phyloP scores from a whole-genome alignment of 345 rosid species.

The Citrus trifoliata region DNA sequence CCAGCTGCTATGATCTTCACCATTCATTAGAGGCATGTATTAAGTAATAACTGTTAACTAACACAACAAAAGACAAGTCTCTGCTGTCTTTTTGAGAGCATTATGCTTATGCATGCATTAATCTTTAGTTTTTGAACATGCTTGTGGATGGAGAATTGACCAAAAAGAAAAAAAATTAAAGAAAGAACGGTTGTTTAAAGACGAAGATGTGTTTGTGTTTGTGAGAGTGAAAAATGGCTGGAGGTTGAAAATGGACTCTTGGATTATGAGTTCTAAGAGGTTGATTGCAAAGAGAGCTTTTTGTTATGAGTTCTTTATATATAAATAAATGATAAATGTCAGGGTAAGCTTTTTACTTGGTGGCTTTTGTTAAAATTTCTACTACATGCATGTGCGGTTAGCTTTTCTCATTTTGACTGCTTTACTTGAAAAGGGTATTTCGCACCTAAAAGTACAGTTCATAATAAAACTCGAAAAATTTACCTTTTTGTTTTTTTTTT shows the following conservation, averaged over 20 bases:
- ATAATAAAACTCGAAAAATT: no score
- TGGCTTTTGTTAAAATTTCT: background rate
- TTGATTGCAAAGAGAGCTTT: background rate
- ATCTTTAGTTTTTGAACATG: background rate
- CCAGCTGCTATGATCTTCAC: slow-evolving; percentile 16
- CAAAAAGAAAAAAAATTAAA: background rate
- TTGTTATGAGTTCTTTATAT: background rate
- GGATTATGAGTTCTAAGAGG: background rate
- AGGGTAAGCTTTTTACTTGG: background rate
- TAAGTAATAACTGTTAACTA: background rate
- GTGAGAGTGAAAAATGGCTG: background rate
- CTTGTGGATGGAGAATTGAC: background rate
- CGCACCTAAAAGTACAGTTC: no score
- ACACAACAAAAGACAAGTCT: background rate
- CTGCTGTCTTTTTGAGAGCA: background rate
- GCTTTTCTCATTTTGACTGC: slow-evolving; percentile 5
- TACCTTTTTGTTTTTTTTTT: no score
- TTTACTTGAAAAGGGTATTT: background rate
- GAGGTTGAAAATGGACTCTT: slow-evolving; percentile 10
- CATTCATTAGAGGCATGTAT: slow-evolving; percentile 14
- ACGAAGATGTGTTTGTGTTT: background rate
- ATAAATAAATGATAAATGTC: background rate
- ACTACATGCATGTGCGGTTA: background rate
- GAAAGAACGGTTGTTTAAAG: background rate
- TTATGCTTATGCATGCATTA: background rate